Evolutionary conservation across 2,329 filamentous ascomycete species (phyloP), one percentile per base, ranked within the genome.

Genomic region (Grosmannia huntii): DNA sequence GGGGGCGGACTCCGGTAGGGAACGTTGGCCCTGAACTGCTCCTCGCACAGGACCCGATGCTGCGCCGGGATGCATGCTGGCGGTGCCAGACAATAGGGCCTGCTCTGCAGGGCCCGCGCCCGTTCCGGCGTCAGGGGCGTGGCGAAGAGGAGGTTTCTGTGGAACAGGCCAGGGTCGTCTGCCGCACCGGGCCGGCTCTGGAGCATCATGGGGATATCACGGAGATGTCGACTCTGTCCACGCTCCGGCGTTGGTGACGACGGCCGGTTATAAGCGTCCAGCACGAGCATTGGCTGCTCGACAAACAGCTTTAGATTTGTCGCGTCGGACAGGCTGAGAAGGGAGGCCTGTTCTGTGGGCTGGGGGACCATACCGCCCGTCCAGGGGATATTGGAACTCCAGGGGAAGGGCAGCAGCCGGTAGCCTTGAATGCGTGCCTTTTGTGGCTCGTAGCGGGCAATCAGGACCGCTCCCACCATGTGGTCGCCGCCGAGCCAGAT

Each of bases 401-500:
- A 11, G 4, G 11, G 25, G 2, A 19, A 5, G 25, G 48, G 5
- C 25, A 91, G 73, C 19, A 96, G 73, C 19, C 85, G 81, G 67
- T 91, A 90, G 3, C 83, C 90, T 71, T 94, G 88, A 58, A 96
- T 95, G 64, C 84, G 85, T 19, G 85, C 87, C 50, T 82, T 77
- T 4, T 80, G 73, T 52, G 83, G 80, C 67, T 96, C 84, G 66
- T 90, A 96, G 14, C 87, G 83, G n/a, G 80, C 78, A 46, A 96
- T 67, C 28, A 95, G 77, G 49, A 96, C 70, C 67, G 86, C 87
- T 0, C 91, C 91, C 1, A 80, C 85, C 53, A 89, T 77, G 33
- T 84, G 79, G 2, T 76, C 78, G 69, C 96, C 89, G 60, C 83
- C 81, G 66, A 96, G 92, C 91, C 91, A 96, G 62, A 96, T 75